Evolutionary conservation across 2,329 filamentous ascomycete genomes (phyloP).

Genomic region (Neofusicoccum kwambonambiense): DNA sequence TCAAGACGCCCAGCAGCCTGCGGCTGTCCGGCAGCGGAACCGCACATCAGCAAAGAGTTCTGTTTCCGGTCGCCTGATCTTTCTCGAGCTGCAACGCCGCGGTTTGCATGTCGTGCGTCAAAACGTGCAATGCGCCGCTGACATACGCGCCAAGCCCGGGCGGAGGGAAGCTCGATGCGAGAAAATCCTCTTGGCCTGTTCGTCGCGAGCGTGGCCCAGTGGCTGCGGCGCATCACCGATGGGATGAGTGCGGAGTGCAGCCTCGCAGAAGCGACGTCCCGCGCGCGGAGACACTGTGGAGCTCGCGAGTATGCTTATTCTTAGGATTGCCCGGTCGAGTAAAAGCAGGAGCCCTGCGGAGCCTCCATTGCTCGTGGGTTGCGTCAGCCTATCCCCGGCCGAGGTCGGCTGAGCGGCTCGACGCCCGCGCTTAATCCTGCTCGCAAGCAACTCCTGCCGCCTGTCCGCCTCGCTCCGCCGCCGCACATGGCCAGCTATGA

Average conservation of each 20-base stretch:
- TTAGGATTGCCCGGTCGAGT: neutral
- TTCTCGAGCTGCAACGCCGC: neutral
- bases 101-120: neutral
- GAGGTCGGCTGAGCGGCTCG: neutral
- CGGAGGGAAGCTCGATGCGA: neutral
- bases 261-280: neutral
- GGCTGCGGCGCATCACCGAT: neutral
- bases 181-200: neutral
- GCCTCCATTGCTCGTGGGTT: neutral
- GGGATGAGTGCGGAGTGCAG: too few species aligned
- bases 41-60: neutral
- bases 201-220: neutral
- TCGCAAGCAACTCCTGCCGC: neutral
- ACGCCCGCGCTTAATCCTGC: neutral
- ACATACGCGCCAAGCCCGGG: neutral
- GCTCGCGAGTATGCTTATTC: slow-evolving; percentile 1
- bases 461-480: neutral
- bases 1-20: neutral
- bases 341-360: neutral
- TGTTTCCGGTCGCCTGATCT: slow-evolving; percentile 14
- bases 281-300: neutral
- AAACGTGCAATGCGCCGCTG: neutral
- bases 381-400: neutral
- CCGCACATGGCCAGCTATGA: neutral
- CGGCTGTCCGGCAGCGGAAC: neutral